phyloP scores from a whole-genome alignment of 1,284 basidiomycete genomes.

The Sphaerobolus stellatus region DNA sequence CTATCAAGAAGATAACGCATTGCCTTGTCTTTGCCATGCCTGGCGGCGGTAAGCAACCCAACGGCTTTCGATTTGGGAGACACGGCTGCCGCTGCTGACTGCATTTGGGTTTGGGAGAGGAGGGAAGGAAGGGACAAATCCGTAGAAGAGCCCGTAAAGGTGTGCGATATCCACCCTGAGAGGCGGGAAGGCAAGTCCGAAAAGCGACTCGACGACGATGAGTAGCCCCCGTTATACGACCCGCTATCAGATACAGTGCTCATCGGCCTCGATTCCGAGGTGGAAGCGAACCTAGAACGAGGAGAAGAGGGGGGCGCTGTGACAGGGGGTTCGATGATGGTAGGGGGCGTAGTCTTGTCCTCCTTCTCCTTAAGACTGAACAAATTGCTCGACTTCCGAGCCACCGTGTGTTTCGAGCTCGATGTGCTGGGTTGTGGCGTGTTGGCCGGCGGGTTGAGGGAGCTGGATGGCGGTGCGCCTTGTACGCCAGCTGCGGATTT shows the following conservation, averaged over 20 bases:
- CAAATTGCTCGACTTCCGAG: conserved; percentile 19
- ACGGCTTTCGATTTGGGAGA: conserved; percentile 44
- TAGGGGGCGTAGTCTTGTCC: conserved; percentile 38
- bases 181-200: conserved; percentile 60
- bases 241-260: conserved; percentile 38
- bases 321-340: conserved; percentile 50
- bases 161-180: conserved; percentile 76
- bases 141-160: conserved; percentile 64
- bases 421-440: conserved; percentile 23
- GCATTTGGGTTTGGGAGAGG: conserved; percentile 45
- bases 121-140: conserved; percentile 66
- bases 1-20: conserved; percentile 82
- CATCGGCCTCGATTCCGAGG: conserved; percentile 44
- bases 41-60: conserved; percentile 57
- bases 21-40: conserved; percentile 74
- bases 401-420: conserved; percentile 8
- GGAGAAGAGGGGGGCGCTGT: conserved; percentile 23
- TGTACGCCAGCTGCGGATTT: conserved; percentile 52
- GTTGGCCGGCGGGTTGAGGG: conserved; percentile 27
- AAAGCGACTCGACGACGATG: conserved; percentile 36
- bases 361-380: conserved; percentile 21
- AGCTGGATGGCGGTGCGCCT: conserved; percentile 42
- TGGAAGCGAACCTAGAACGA: conserved; percentile 45
- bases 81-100: conserved; percentile 23
- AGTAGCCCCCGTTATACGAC: conserved; percentile 37